Evolutionary conservation across 2,329 filamentous ascomycete genomes (phyloP).

Genomic region (Penicillium psychrosexuale): DNA sequence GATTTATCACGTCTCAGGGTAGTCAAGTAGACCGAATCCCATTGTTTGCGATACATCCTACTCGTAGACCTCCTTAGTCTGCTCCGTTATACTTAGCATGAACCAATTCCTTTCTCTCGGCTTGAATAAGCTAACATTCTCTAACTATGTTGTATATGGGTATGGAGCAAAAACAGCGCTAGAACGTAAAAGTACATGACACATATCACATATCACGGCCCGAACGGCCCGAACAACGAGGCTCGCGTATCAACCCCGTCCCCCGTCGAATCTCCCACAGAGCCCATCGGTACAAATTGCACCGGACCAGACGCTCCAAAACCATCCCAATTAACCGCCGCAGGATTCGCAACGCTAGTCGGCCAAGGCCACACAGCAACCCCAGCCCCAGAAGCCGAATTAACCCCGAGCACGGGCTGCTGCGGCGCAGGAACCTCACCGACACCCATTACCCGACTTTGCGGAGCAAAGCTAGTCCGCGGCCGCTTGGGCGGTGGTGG

Average conservation of each 20-base stretch:
- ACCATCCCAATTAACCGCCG: not conserved
- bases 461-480: slow-evolving; percentile 11
- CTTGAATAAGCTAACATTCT: not conserved
- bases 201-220: not conserved
- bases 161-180: not conserved
- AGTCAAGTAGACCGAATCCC: too few relatives aligned
- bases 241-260: not conserved
- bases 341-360: not conserved
- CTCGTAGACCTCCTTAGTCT: too few relatives aligned
- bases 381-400: not conserved
- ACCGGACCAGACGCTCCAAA: not conserved
- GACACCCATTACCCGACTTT: not conserved
- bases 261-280: not conserved
- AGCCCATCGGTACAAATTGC: not conserved
- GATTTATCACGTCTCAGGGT: too few relatives aligned
- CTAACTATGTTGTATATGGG: not conserved
- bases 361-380: not conserved
- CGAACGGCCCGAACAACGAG: slow-evolving; percentile 3
- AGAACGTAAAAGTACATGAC: not conserved
- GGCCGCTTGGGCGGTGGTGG: not conserved
- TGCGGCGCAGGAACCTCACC: not conserved
- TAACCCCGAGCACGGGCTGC: not conserved
- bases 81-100: not conserved
- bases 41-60: too few relatives aligned
- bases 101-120: not conserved